Conservation (phyloP, 176 grass and related monocot genomes). For the Musa schizocarpa region DNA sequence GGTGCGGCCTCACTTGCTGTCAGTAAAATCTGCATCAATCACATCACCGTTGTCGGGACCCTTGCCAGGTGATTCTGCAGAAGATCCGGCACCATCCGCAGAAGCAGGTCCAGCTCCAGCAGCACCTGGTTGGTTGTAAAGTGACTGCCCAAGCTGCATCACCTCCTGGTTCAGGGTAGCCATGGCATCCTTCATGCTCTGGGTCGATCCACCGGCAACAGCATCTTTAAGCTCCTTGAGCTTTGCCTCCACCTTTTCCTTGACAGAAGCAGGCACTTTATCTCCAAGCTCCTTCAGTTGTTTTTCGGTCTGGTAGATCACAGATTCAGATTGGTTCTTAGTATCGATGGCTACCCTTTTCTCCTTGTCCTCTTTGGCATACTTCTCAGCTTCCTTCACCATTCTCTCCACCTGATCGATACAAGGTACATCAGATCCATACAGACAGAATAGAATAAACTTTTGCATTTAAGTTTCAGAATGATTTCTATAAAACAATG, state of each 20-base stretch:
- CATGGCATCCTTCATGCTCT: constrained; percentile 50
- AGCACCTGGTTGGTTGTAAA: constrained; percentile 52
- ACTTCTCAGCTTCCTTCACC: constrained; percentile 63
- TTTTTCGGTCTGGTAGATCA: constrained; percentile 73
- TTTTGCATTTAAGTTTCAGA: too few species aligned
- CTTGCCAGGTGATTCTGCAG: constrained; percentile 34
- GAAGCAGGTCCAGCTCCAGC: constrained; percentile 27
- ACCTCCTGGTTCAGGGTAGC: constrained; percentile 57
- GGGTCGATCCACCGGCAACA: constrained; percentile 30
- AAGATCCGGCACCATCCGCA: constrained; percentile 31
- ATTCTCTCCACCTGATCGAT: constrained; percentile 50
- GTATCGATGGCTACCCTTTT: constrained; percentile 62
- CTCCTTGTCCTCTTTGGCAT: constrained; percentile 61
- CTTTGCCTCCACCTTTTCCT: constrained; percentile 47
- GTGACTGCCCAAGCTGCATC: constrained; percentile 63
- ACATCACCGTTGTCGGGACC: constrained; percentile 33
- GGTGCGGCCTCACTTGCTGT: constrained; percentile 36
- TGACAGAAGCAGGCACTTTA: constrained; percentile 48
- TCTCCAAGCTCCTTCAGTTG: constrained; percentile 70
- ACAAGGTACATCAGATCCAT: background rate
- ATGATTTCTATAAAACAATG: too few species aligned
- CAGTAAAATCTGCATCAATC: constrained; percentile 62
- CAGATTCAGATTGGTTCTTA: constrained; percentile 68
- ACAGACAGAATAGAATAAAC: background rate
- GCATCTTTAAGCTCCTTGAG: constrained; percentile 48